Base-by-base conservation (phyloP, 257 asterid species). In the Sherardia arvensis region DNA sequence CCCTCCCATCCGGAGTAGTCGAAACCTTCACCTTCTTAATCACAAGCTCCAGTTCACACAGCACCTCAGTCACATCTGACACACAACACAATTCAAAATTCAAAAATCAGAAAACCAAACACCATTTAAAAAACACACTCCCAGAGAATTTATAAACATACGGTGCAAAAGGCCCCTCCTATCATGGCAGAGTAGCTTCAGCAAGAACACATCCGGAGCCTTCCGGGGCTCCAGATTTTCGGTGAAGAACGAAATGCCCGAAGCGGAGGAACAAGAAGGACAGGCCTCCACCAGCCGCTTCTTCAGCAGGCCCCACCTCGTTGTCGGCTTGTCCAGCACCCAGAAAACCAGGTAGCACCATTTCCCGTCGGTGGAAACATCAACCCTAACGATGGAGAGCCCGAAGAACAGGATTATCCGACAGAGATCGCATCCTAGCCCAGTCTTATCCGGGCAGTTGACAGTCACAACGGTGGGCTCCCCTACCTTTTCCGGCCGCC, bases 291-390 rank as follows among this genome's bases (percentile, higher is more conserved):
- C 77, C 27, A 91, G 66, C 74, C 96, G 83, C 74, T 79, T 86
- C 82, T 86, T 84, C 87, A 91, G 74, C 75, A 88, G 79, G 60
- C 65, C 71, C 96, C 96, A 91, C 49, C 90, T 74, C 5, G 95
- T 91, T 20, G 62, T 70, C 9, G 87, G 76, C 57, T 72, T 84
- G 14, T 95, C 90, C 2, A 74, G 45, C 8, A 84, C 95, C 95
- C 94, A 88, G 57, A 88, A 80, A 74, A 91, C 91, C 69, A 91
- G 48, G 80, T 91, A 91, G 82, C 98, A 91, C 98, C 96, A 91
- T 75, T 86, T 88, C 49, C 98, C 98, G 61, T 91, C 98, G 0
- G 96, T 91, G 5, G 92, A 81, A 26, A 86, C 89, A 81, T 91
- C 96, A 71, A 76, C 87, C 80, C 95, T 74, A 66, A 77, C 87